Base-by-base conservation (phyloP, 164 flowering plant species). In the Dillenia suffruticosa region DNA sequence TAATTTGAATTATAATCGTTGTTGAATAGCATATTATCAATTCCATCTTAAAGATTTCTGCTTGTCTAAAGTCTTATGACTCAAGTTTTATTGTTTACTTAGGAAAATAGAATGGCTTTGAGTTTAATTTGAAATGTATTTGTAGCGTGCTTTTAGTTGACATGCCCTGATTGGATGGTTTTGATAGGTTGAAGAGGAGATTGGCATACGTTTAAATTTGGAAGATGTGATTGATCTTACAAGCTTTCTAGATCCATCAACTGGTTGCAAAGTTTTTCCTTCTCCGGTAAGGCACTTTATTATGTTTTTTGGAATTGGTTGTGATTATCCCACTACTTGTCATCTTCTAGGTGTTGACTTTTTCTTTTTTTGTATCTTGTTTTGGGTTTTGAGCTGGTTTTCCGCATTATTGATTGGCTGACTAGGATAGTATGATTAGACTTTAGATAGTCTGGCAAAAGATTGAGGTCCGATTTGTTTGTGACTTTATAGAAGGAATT, bases 151-250 rank as follows among this genome's bases (percentile, higher is more conserved):
- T 68, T 48, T 19, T 19, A 19, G 22, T 19, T 19, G 22, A 19
- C 22, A 19, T 19, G 1, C 22, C 22, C 51, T 46, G 57, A 56
- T 63, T 51, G 17, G 60, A 54, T 69, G 54, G 46, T 9, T 57
- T 12, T 80, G 67, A 59, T 85, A 93, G 98, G 96, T 90, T 63
- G 95, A 90, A 72, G 98, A 93, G 78, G 98, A 93, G 79, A 84
- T 72, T 61, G 97, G 97, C n/a, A 84, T 93, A 55, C 69, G 71
- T 49, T 71, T 93, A 52, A 85, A 82, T 61, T 51, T 69, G 52
- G 81, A 75, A 54, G 87, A 90, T 62, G 76, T 93, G 86, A 68
- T 90, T 70, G 90, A 93, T 67, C 92, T 93, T 56, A 93, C 96
- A 8, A 77, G 85, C 22, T 83, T 90, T 63, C 69, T 93, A 51